Evolutionary conservation across 129 eudicot genomes (phyloP).

Genomic region (Flaveria bidentis): DNA sequence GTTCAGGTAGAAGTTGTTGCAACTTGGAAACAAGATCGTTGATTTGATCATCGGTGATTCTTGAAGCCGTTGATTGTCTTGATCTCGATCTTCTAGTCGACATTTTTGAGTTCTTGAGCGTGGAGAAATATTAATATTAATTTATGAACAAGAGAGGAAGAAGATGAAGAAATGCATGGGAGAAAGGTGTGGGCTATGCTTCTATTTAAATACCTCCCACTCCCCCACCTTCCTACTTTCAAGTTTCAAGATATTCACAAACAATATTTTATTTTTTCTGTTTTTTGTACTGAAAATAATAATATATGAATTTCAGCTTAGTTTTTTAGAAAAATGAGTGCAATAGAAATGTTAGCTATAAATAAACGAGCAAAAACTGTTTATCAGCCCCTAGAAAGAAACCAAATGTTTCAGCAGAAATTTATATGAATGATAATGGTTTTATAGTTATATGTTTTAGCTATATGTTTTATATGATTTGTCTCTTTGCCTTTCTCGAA

Average conservation of each 20-base stretch:
- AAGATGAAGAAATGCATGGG: conserved; percentile 36
- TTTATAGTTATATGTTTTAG: too few species aligned
- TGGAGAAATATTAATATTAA: not conserved
- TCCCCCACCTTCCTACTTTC: conserved; percentile 21
- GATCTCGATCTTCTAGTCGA: conserved; percentile 15
- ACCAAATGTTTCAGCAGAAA: too few species aligned
- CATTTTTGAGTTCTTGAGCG: not conserved
- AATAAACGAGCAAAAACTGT: too few species aligned
- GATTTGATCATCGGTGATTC: conserved; percentile 16
- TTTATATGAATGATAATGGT: too few species aligned
- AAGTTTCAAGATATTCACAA: conserved; percentile 23
- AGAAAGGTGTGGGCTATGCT: conserved; percentile 32
- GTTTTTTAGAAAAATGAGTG: too few species aligned
- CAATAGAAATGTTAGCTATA: too few species aligned
- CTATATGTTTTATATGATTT: too few species aligned
- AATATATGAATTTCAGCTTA: too few species aligned
- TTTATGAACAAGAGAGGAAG: conserved; percentile 5
- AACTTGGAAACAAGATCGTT: conserved; percentile 57
- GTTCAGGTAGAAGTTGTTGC: conserved; percentile 85
- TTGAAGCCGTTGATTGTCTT: conserved; percentile 8
- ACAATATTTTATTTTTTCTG: not conserved
- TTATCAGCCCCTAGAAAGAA: too few species aligned
- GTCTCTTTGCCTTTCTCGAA: too few species aligned
- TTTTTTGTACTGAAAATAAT: not conserved
- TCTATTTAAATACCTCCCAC: conserved; percentile 38